These are phyloP conservation scores for Aspergillus pseudotamarii DNA, from an alignment of 2,329 filamentous ascomycete genomes.

Conservation along the genomic window DNA sequence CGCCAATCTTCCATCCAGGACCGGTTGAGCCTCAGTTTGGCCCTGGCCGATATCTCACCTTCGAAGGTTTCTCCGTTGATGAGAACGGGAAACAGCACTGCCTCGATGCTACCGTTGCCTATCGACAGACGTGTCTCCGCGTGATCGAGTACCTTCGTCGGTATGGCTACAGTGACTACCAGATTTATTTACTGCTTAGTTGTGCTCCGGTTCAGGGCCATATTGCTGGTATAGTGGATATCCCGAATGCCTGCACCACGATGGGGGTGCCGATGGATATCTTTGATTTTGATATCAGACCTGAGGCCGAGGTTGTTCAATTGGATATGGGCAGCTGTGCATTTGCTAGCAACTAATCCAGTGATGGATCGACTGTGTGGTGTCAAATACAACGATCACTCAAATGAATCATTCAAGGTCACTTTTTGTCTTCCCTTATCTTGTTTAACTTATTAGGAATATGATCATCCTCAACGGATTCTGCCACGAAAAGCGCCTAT, in stretches of 20 bases:
- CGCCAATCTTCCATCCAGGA: slow-evolving; percentile 81
- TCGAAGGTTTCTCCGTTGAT: slow-evolving; percentile 89
- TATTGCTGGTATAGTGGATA: slow-evolving; percentile 85
- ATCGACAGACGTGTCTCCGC: slow-evolving; percentile 76
- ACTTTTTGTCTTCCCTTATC: background rate
- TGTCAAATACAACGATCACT: background rate
- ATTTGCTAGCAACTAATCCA: slow-evolving; percentile 50
- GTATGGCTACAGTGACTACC: slow-evolving; percentile 72
- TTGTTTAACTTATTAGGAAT: background rate
- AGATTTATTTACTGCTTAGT: slow-evolving; percentile 82
- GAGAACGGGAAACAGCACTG: slow-evolving; percentile 87
- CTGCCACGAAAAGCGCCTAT: too few species aligned
- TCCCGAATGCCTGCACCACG: slow-evolving; percentile 89
- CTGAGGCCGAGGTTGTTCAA: slow-evolving; percentile 62
- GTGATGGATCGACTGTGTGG: background rate
- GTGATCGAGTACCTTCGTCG: slow-evolving; percentile 78
- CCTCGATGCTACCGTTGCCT: slow-evolving; percentile 82
- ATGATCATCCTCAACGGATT: background rate
- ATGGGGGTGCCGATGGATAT: slow-evolving; percentile 89
- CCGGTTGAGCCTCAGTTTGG: slow-evolving; percentile 88
- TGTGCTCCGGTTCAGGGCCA: slow-evolving; percentile 88
- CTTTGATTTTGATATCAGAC: slow-evolving; percentile 89
- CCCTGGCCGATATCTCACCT: slow-evolving; percentile 78
- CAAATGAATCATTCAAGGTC: background rate
- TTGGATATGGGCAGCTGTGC: slow-evolving; percentile 73